These are phyloP conservation scores for Umbelopsis sp. DNA, from an alignment of 192 early-diverging fungal species.

Conservation along the genomic window DNA sequence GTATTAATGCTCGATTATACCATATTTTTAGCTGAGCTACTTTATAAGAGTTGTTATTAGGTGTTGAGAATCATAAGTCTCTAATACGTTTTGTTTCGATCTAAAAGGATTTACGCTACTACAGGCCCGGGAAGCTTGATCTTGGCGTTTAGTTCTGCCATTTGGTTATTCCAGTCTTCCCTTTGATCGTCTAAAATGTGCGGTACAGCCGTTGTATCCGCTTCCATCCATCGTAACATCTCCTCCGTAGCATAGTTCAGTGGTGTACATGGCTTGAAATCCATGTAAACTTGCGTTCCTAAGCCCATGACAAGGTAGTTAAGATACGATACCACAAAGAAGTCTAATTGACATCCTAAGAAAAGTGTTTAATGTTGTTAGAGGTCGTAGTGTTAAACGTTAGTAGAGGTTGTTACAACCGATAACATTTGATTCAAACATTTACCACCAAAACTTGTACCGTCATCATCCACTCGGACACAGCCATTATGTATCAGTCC, in stretches of 20 bases:
- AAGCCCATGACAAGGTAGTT: conserved; percentile 30
- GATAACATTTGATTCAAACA: not conserved
- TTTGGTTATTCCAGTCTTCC: not conserved
- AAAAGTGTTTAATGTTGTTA: not conserved
- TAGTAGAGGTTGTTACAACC: too few relatives aligned
- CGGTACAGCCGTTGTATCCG: not conserved
- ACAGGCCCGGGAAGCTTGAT: too few relatives aligned
- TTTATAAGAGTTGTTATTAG: too few relatives aligned
- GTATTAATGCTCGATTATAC: too few relatives aligned
- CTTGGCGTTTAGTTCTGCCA: not conserved
- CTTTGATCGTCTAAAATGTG: not conserved
- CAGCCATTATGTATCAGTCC: conserved; percentile 45
- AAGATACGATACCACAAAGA: conserved; percentile 36
- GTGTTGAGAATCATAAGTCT: too few relatives aligned
- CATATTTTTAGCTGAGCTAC: too few relatives aligned
- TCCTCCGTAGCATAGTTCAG: conserved; percentile 1
- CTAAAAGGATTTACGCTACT: too few relatives aligned
- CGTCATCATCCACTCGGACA: conserved; percentile 39
- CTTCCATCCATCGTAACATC: conserved; percentile 3
- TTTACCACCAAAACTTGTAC: conserved; percentile 35
- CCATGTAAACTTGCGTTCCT: not conserved
- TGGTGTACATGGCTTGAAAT: not conserved
- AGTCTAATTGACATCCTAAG: conserved; percentile 37
- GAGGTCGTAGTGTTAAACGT: too few relatives aligned
- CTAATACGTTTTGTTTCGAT: too few relatives aligned